These are phyloP conservation scores for Volvox reticuliferus DNA, from an alignment of 139 green algal genomes.

Conservation along the genomic window DNA sequence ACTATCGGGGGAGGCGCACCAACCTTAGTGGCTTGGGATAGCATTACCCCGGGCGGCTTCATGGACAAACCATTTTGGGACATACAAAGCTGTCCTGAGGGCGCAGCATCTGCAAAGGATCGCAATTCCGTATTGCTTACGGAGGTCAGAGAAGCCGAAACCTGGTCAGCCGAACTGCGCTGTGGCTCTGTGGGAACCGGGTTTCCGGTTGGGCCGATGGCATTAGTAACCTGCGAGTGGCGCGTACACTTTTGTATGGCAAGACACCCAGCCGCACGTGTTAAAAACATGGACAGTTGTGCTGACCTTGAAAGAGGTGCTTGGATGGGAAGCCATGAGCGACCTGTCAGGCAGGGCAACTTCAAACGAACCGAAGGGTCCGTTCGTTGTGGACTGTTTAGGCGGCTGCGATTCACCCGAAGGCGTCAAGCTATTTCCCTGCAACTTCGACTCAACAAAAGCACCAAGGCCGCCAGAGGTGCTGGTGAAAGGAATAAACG, in stretches of 20 bases:
- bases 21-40: neutral
- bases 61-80: neutral
- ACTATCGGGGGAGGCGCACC: neutral
- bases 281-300: too few species aligned
- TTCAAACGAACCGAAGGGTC: neutral
- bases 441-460: neutral
- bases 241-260: too few species aligned
- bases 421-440: neutral
- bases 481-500: neutral
- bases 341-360: neutral
- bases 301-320: too few species aligned
- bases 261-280: too few species aligned
- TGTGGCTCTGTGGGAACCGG: too few species aligned
- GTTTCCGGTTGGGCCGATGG: too few species aligned
- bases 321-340: neutral
- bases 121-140: too few species aligned
- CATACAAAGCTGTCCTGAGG: neutral
- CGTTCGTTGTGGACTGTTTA: neutral
- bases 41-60: neutral
- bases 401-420: neutral
- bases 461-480: neutral
- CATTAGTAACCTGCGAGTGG: too few species aligned
- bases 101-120: neutral
- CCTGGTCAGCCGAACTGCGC: too few species aligned
- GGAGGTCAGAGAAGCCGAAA: too few species aligned